A percentile compares a stretch with the other conserved stretches of the same genome.
Conservation (phyloP, 352 stramenopile genomes). For the Globisporangium canariense region DNA sequence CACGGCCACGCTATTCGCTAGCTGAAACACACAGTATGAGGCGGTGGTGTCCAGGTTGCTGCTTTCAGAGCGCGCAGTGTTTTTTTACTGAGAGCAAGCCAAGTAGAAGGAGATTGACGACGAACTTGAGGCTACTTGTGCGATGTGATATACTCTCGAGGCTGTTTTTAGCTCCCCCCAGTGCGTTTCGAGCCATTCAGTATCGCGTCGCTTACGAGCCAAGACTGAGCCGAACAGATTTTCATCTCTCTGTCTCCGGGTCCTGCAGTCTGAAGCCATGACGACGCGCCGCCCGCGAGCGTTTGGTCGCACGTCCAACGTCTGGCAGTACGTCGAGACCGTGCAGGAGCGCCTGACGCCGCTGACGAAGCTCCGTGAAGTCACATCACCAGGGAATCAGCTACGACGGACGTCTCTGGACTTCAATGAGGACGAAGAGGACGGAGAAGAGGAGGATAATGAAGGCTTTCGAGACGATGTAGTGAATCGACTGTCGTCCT, state of each 20-base stretch:
- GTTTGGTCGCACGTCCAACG: slow-evolving; percentile 65
- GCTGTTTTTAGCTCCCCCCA: too few relatives aligned
- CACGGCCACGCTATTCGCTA: too few relatives aligned
- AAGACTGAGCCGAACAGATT: background rate
- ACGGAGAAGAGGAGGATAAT: slow-evolving; percentile 5
- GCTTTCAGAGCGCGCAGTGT: too few relatives aligned
- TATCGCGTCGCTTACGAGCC: too few relatives aligned
- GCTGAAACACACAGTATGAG: too few relatives aligned
- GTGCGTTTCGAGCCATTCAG: too few relatives aligned
- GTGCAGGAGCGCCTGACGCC: slow-evolving; percentile 39
- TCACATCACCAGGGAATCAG: background rate
- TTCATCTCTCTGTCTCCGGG: background rate
- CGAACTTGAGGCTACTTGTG: too few relatives aligned
- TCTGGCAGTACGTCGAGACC: slow-evolving; percentile 66
- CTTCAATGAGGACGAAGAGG: slow-evolving; percentile 11
- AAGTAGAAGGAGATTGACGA: too few relatives aligned
- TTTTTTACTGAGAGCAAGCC: too few relatives aligned
- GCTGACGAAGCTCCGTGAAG: background rate
- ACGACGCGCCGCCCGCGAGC: slow-evolving; percentile 30
- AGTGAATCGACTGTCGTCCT: background rate
- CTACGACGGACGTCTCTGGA: slow-evolving; percentile 13
- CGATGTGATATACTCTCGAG: too few relatives aligned
- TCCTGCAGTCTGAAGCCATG: background rate
- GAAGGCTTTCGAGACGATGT: background rate
- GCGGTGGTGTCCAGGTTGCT: too few relatives aligned